Evolutionary conservation across 495 filamentous ascomycete genomes (phyloP).

Genomic region (Bathelium albidoporum): DNA sequence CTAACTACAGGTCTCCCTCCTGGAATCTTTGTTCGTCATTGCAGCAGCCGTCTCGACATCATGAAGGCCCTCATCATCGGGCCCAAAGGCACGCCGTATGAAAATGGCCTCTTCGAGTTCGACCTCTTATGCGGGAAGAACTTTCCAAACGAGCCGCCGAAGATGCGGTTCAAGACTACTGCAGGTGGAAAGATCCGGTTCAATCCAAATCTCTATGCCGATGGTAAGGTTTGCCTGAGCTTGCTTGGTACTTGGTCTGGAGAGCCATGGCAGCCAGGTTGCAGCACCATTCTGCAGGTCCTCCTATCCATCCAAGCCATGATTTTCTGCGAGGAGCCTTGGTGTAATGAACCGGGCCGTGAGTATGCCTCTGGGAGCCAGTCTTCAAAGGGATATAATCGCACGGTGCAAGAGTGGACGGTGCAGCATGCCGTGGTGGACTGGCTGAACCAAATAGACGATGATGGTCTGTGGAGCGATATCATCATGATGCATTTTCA

Average conservation of each 20-base stretch:
- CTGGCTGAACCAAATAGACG: conserved; percentile 33
- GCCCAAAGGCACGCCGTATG: conserved; percentile 48
- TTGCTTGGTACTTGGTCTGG: conserved; percentile 51
- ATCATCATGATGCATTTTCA: conserved; percentile 7
- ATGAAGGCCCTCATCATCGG: conserved; percentile 51
- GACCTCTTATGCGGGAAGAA: conserved; percentile 39
- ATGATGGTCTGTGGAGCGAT: conserved; percentile 14
- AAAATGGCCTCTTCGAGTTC: conserved; percentile 52
- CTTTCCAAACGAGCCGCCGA: conserved; percentile 43
- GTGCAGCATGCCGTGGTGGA: conserved; percentile 37
- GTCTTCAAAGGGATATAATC: conserved; percentile 30
- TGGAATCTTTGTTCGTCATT: conserved; percentile 50
- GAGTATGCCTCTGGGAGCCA: conserved; percentile 22
- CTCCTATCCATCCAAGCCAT: conserved; percentile 54
- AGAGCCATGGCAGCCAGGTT: conserved; percentile 40
- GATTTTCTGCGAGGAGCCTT: conserved; percentile 48
- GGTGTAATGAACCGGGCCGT: conserved; percentile 48
- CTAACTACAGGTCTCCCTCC: conserved; percentile 43
- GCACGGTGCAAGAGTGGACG: conserved; percentile 30
- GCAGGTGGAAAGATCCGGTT: conserved; percentile 37
- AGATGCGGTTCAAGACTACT: conserved; percentile 42
- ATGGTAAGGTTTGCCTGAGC: conserved; percentile 51
- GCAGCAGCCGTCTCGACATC: conserved; percentile 42
- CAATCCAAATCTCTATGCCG: conserved; percentile 51
- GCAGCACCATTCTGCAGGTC: conserved; percentile 48